Percentiles rank a stretch among this genome's conserved stretches.
phyloP scores from a whole-genome alignment of 1,284 basidiomycete genomes.

The Cryptococcus deneoformans region DNA sequence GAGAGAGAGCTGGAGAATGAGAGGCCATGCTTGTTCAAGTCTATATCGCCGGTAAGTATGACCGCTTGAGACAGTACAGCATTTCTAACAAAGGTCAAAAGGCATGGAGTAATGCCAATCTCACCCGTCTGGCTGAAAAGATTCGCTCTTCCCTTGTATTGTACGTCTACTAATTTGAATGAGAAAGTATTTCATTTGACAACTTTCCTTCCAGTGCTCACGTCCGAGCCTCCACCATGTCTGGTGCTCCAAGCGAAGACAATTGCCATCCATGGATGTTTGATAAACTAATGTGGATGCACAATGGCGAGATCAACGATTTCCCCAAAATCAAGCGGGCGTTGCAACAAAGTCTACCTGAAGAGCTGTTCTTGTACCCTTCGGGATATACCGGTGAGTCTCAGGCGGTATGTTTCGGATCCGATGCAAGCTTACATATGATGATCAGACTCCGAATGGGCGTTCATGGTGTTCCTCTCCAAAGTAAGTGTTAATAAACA shows the following conservation, averaged over 20 bases:
- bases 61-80: neutral
- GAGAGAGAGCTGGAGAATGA: constrained; percentile 68
- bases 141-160: constrained; percentile 92
- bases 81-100: constrained; percentile 37
- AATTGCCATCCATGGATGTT: constrained; percentile 92
- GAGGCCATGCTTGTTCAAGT: constrained; percentile 93
- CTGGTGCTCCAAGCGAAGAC: constrained; percentile 64
- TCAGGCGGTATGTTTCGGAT: neutral
- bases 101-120: constrained; percentile 94
- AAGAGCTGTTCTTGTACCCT: constrained; percentile 79
- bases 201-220: constrained; percentile 61
- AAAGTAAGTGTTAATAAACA: too few relatives aligned
- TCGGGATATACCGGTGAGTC: constrained; percentile 81
- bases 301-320: constrained; percentile 82
- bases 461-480: constrained; percentile 77
- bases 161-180: neutral
- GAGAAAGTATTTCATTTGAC: neutral
- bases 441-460: constrained; percentile 63
- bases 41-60: constrained; percentile 75
- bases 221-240: constrained; percentile 76
- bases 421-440: neutral
- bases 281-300: constrained; percentile 94
- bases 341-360: constrained; percentile 69
- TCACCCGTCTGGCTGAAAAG: constrained; percentile 86
- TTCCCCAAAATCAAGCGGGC: constrained; percentile 77